A percentile compares a stretch with the other conserved stretches of the same genome.
phyloP scores from a whole-genome alignment of 768 basidiomycete genomes.

The Tylopilus subfusipes region DNA sequence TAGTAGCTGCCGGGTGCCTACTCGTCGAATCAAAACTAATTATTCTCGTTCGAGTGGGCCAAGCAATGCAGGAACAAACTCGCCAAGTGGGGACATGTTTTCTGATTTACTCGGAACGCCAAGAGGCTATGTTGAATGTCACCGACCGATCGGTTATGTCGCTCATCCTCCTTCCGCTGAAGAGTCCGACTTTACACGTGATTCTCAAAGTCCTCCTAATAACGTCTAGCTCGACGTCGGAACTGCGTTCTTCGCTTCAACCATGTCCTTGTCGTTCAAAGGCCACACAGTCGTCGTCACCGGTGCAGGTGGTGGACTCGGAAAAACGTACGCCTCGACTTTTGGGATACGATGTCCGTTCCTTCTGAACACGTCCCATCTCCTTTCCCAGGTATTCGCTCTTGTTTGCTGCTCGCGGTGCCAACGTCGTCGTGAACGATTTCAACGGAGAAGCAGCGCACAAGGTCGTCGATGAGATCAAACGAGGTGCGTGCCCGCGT shows the following conservation, averaged over 20 bases:
- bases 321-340: constrained; percentile 66
- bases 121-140: too few relatives aligned
- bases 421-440: constrained; percentile 94
- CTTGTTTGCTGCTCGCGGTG: constrained; percentile 89
- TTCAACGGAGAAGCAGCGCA: constrained; percentile 85
- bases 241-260: not conserved
- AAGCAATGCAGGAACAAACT: too few relatives aligned
- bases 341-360: not conserved
- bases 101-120: too few relatives aligned
- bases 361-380: not conserved
- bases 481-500: constrained; percentile 50
- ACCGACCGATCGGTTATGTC: too few relatives aligned
- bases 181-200: constrained; percentile 4
- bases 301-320: constrained; percentile 93
- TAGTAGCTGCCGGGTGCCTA: constrained; percentile 35
- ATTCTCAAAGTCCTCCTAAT: constrained; percentile 1
- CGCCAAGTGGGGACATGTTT: too few relatives aligned
- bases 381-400: constrained; percentile 67
- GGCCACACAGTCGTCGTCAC: constrained; percentile 92
- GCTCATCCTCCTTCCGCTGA: too few relatives aligned
- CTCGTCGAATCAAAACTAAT: constrained; percentile 24
- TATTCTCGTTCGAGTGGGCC: constrained; percentile 14
- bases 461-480: constrained; percentile 88
- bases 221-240: not conserved
- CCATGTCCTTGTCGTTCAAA: constrained; percentile 66